A percentile compares a stretch with the other conserved stretches of the same genome.
Conservation (phyloP, 257 asterid species). For the Rubia yunnanensis region DNA sequence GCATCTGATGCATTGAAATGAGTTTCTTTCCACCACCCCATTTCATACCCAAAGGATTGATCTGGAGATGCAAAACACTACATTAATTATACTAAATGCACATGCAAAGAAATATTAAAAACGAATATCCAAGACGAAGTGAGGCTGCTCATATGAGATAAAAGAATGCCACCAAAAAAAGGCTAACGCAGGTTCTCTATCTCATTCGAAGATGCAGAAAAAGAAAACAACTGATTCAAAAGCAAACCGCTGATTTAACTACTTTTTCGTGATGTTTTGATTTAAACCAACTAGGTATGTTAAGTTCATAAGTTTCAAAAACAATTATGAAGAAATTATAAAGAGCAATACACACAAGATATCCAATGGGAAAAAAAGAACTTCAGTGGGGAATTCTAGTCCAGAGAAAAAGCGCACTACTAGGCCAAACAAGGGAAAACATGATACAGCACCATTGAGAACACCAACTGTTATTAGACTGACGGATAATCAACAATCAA, state of each 20-base stretch:
- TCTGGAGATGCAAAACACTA: conserved; percentile 24
- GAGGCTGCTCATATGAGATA: background rate
- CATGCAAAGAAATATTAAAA: background rate
- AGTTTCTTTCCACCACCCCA: conserved; percentile 99
- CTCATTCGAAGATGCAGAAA: background rate
- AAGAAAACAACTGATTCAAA: too few species aligned
- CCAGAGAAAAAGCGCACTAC: background rate
- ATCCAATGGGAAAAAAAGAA: background rate
- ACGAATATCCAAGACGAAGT: background rate
- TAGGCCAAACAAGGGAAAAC: background rate
- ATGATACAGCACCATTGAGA: background rate
- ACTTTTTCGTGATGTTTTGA: background rate
- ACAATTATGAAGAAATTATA: background rate
- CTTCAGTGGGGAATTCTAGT: background rate
- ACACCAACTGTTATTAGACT: background rate
- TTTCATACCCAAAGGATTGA: conserved; percentile 57
- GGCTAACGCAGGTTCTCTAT: background rate
- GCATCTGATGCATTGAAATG: conserved; percentile 93
- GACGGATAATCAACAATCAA: background rate
- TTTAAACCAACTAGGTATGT: background rate
- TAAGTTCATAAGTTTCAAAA: background rate
- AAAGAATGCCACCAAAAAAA: background rate
- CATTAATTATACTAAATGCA: background rate
- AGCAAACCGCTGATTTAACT: background rate
- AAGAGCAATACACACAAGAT: background rate